These are phyloP conservation scores for Westerdykella aurantiaca DNA, from an alignment of 2,329 filamentous ascomycete genomes.

Conservation along the genomic window DNA sequence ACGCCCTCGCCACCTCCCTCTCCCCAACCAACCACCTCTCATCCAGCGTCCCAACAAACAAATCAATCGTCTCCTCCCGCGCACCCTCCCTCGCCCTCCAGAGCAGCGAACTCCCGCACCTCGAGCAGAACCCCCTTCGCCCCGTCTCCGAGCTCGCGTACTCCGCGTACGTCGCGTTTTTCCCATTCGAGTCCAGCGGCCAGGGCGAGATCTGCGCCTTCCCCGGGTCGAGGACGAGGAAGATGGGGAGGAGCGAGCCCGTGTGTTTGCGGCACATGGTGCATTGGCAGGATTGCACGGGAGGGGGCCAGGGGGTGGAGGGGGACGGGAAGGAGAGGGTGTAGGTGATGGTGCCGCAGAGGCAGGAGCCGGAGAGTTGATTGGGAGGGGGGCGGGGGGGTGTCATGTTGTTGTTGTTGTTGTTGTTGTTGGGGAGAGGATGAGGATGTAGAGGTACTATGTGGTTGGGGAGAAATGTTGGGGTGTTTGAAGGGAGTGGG, in stretches of 20 bases:
- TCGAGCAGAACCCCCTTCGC: not conserved
- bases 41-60: slow-evolving; percentile 1
- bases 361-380: slow-evolving; percentile 2
- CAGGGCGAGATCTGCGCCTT: not conserved
- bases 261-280: slow-evolving; percentile 1
- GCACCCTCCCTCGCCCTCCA: not conserved
- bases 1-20: not conserved
- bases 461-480: no score
- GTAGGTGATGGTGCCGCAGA: slow-evolving; percentile 3
- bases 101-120: not conserved
- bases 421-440: no score
- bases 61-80: not conserved
- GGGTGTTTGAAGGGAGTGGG: no score
- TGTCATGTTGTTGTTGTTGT: no score
- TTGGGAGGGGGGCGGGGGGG: not conserved
- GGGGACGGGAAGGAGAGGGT: slow-evolving; percentile 1
- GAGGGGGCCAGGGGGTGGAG: not conserved
- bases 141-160: not conserved
- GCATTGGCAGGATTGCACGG: slow-evolving; percentile 1
- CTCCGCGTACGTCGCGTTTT: not conserved
- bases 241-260: not conserved
- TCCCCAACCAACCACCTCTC: slow-evolving; percentile 1
- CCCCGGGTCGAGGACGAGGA: not conserved
- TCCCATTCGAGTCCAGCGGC: not conserved
- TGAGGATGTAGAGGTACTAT: no score